phyloP scores from a whole-genome alignment of 2,329 filamentous ascomycete genomes.

The Ceratocystis lukuohia region DNA sequence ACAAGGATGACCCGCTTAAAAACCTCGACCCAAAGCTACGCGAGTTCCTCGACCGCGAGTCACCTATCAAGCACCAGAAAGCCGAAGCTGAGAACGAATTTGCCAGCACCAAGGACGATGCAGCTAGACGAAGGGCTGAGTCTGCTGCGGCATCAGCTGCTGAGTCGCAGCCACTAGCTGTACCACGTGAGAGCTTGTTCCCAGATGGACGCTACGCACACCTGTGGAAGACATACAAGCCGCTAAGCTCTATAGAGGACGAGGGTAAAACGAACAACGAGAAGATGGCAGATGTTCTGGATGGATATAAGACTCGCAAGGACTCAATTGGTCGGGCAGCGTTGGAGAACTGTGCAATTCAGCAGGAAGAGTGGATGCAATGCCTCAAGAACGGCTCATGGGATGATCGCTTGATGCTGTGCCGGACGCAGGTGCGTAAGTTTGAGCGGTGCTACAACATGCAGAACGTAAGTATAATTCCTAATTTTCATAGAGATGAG shows the following conservation, averaged over 20 bases:
- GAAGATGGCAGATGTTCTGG: conserved; percentile 64
- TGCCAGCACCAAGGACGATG: conserved; percentile 12
- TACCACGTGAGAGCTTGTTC: conserved; percentile 41
- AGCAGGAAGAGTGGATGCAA: conserved; percentile 68
- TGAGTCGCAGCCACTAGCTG: conserved; percentile 23
- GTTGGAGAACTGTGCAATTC: conserved; percentile 82
- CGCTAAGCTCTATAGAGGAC: conserved; percentile 55
- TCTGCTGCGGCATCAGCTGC: conserved; percentile 13
- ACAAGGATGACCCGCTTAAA: conserved; percentile 44
- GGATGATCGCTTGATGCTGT: conserved; percentile 62
- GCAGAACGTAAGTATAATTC: conserved; percentile 50
- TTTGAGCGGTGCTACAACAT: conserved; percentile 83
- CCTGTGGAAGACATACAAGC: conserved; percentile 83
- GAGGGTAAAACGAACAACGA: conserved; percentile 64
- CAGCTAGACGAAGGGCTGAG: conserved; percentile 21
- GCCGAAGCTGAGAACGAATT: conserved; percentile 22
- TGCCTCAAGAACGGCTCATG: conserved; percentile 66
- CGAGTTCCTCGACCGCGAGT: conserved; percentile 73
- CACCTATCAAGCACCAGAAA: conserved; percentile 52
- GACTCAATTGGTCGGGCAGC: conserved; percentile 65
- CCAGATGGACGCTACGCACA: conserved; percentile 59
- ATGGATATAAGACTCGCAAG: conserved; percentile 72
- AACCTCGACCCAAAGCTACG: conserved; percentile 72
- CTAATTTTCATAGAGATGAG: too few relatives aligned
- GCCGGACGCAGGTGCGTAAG: conserved; percentile 57